Base-by-base conservation (phyloP, 371 early-diverging fungal species). In the Basidiobolus heterosporus region DNA sequence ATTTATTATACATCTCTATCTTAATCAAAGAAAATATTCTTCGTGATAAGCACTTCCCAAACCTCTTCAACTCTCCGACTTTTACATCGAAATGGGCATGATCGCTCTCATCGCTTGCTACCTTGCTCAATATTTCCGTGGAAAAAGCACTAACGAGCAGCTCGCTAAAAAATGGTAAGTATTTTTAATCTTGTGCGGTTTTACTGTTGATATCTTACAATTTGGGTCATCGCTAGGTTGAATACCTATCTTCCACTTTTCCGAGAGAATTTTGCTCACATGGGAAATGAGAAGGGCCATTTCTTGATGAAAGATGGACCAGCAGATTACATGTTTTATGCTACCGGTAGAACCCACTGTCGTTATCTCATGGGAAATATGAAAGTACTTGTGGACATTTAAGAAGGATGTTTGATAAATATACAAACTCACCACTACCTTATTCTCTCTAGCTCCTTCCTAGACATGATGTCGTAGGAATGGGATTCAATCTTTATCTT, bases 321-420 rank as follows among this genome's bases (percentile, higher is more conserved):
- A n/a, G 39, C 23, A 15, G 50, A 50, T 13, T 50, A 44, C 38
- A 14, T 50, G 19, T 50, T 50, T 22, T 50, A 50, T 22, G 50
- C 50, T 15, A 36, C 44, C 44, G 50, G 50, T 20, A 20, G 50
- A 20, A 16, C 38, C 22, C 41, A 50, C 24, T 50, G 50, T 22
- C 41, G 44, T 8, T 50, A 24, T 38, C 4, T 50, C 19, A 40
- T 22, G 14, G 48, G 48, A 2, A 38, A 21, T 11, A 23, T 48
- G 9, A 17, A 48, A 13, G 48, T 48, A 48, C 9, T 3, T 30
- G 9, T 3, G 3, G 9, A 9, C 5, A 9, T 30, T 3, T 30
- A 9, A 9, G 9, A 30, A 5, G 5, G 30, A 30, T 30, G 5
- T 30, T 9, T 30, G 30, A 30, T 5, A 9, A 30, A 30, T 9